A percentile compares a stretch with the other conserved stretches of the same genome.
Conservation (phyloP, 2,329 filamentous ascomycete species). For the Aspergillus floridensis region DNA sequence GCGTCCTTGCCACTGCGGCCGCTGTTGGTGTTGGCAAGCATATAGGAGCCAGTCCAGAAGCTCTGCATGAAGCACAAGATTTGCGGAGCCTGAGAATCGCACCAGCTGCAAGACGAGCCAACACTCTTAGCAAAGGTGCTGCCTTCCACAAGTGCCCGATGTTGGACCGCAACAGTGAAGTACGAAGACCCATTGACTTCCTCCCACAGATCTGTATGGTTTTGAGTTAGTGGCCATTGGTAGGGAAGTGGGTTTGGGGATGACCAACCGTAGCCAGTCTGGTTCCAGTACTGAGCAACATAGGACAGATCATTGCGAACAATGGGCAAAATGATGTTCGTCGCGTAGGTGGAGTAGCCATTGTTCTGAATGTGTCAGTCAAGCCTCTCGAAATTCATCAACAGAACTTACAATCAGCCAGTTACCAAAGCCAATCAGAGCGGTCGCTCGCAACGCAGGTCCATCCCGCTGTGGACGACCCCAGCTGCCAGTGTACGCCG, state of each 20-base stretch:
- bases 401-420: slow-evolving; percentile 56
- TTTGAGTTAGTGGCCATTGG: background rate
- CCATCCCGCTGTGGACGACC: slow-evolving; percentile 78
- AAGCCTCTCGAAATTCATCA: background rate
- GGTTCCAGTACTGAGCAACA: slow-evolving; percentile 53
- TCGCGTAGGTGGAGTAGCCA: slow-evolving; percentile 54
- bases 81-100: slow-evolving; percentile 64
- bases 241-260: no score
- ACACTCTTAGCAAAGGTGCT: slow-evolving; percentile 63
- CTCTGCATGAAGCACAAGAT: slow-evolving; percentile 70
- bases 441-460: slow-evolving; percentile 71
- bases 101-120: slow-evolving; percentile 59
- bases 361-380: slow-evolving; percentile 44
- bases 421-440: slow-evolving; percentile 69
- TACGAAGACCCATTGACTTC: slow-evolving; percentile 75
- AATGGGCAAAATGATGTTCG: slow-evolving; percentile 66
- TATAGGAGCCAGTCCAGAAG: slow-evolving; percentile 67
- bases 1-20: slow-evolving; percentile 68
- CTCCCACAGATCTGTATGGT: slow-evolving; percentile 67
- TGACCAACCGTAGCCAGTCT: slow-evolving; percentile 55
- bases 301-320: slow-evolving; percentile 74
- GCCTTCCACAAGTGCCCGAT: slow-evolving; percentile 62
- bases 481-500: slow-evolving; percentile 64
- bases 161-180: slow-evolving; percentile 70
- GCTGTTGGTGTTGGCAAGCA: slow-evolving; percentile 65